Conservation (phyloP, 1,284 basidiomycete species). For the Schizopora paradoxa region DNA sequence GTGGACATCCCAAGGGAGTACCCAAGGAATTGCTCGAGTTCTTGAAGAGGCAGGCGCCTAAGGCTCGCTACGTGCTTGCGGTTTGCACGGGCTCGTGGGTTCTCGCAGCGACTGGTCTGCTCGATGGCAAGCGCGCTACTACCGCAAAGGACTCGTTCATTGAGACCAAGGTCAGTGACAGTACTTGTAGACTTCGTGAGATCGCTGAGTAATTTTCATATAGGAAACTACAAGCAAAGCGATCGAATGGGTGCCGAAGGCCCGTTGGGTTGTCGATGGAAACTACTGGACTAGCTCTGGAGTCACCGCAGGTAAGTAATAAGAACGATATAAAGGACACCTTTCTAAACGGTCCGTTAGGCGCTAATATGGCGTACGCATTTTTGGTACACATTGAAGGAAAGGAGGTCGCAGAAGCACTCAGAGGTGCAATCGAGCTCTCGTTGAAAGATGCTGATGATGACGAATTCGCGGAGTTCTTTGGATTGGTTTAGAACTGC, state of each 20-base stretch:
- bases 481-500: constrained; percentile 24
- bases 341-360: constrained; percentile 15
- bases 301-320: constrained; percentile 31
- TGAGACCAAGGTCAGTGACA: constrained; percentile 17
- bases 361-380: constrained; percentile 31
- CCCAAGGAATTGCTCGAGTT: constrained; percentile 20
- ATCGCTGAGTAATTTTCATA: too few relatives aligned
- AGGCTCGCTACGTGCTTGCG: constrained; percentile 22
- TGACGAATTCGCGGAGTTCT: constrained; percentile 32
- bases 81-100: constrained; percentile 27
- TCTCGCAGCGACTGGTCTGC: constrained; percentile 22
- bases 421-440: constrained; percentile 29
- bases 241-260: constrained; percentile 32
- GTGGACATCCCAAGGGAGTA: constrained; percentile 12
- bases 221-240: constrained; percentile 24
- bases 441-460: constrained; percentile 25
- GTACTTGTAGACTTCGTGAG: not conserved
- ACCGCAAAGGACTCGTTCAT: constrained; percentile 25
- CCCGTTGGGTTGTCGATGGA: constrained; percentile 36
- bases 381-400: constrained; percentile 33
- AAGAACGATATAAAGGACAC: not conserved
- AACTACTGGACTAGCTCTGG: constrained; percentile 36
- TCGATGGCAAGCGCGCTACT: constrained; percentile 26
- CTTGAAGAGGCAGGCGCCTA: constrained; percentile 23
- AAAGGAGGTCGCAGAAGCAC: constrained; percentile 21